Percentiles rank a stretch among this genome's conserved stretches.
These are phyloP conservation scores for Colletotrichum liaoningense DNA, from an alignment of 2,329 filamentous ascomycete species.

Conservation along the genomic window DNA sequence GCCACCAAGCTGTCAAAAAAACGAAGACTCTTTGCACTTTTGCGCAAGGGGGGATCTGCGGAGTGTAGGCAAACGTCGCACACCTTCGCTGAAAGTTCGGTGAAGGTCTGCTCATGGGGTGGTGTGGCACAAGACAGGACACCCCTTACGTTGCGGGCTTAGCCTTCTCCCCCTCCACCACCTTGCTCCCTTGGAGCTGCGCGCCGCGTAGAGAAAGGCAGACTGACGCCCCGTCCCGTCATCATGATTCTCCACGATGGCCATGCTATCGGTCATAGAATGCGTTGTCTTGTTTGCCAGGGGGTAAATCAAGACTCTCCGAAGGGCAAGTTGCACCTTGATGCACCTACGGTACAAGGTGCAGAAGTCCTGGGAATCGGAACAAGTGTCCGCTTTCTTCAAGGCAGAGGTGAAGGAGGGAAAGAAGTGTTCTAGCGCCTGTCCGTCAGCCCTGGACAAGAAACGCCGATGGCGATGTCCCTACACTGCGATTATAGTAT, in stretches of 20 bases:
- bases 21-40: background rate
- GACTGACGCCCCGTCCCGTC: background rate
- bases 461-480: background rate
- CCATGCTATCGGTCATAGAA: background rate
- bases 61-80: background rate
- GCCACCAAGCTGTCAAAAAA: background rate
- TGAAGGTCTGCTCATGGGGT: background rate
- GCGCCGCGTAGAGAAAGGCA: background rate
- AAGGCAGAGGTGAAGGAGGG: background rate
- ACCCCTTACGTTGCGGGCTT: background rate
- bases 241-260: background rate
- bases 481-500: background rate
- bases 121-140: constrained; percentile 12
- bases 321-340: background rate
- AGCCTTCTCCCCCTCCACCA: background rate
- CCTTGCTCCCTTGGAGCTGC: background rate
- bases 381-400: background rate
- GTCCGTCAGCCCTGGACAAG: constrained; percentile 5
- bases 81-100: constrained; percentile 19
- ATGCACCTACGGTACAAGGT: background rate
- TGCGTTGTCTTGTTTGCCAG: background rate
- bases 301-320: background rate
- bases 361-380: background rate
- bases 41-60: background rate
- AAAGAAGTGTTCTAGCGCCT: background rate